These are phyloP conservation scores for Trichoderma afroharzianum DNA, from an alignment of 2,329 filamentous ascomycete genomes.

Conservation along the genomic window DNA sequence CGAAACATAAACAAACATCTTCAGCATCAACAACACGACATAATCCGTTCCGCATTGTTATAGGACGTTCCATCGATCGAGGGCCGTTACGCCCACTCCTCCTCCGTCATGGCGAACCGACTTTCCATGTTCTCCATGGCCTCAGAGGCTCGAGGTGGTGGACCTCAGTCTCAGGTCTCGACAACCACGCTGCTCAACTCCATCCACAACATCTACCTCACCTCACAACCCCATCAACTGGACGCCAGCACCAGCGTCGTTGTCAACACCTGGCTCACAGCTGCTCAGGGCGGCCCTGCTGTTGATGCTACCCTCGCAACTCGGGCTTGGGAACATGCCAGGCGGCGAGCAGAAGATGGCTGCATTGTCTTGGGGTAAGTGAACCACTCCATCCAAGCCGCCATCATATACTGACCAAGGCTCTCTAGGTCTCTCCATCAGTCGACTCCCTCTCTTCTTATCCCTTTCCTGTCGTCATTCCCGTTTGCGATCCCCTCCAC, in stretches of 20 bases:
- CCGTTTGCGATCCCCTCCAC: constrained; percentile 74
- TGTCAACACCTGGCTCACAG: constrained; percentile 93
- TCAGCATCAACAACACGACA: background rate
- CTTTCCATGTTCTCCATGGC: constrained; percentile 68
- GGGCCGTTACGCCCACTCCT: constrained; percentile 24
- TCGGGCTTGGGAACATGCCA: constrained; percentile 93
- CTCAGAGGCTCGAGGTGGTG: constrained; percentile 56
- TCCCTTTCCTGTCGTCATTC: constrained; percentile 75
- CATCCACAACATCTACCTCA: constrained; percentile 83
- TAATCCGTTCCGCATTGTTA: background rate
- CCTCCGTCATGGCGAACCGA: constrained; percentile 53
- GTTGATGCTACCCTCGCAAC: constrained; percentile 75
- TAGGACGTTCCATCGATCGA: background rate
- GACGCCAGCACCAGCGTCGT: constrained; percentile 89
- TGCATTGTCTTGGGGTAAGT: constrained; percentile 84
- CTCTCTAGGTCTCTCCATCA: constrained; percentile 73
- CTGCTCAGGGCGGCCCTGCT: constrained; percentile 65
- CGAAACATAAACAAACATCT: background rate
- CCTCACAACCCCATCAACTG: constrained; percentile 76
- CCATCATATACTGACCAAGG: background rate
- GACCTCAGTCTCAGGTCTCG: constrained; percentile 77
- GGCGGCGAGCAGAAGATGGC: constrained; percentile 89
- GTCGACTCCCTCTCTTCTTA: constrained; percentile 79
- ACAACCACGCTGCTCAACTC: constrained; percentile 91
- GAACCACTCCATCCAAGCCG: background rate